These are phyloP conservation scores for Lizonia empirigonia DNA, from an alignment of 2,329 filamentous ascomycete genomes.

Conservation along the genomic window DNA sequence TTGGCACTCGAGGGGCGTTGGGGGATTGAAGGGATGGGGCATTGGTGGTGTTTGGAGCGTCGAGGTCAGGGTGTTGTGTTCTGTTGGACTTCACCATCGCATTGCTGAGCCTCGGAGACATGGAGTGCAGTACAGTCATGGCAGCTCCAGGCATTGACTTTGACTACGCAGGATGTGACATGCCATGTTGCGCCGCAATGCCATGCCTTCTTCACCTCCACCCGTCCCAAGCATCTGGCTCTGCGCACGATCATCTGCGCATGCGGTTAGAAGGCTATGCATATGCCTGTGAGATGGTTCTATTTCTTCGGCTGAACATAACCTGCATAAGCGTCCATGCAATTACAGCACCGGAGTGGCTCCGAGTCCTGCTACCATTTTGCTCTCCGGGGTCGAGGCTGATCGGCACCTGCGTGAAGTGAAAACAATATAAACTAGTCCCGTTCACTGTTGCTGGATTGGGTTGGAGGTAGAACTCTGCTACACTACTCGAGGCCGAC, in stretches of 20 bases:
- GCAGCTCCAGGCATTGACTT: not conserved
- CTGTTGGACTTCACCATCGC: too few species aligned
- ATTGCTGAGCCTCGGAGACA: too few species aligned
- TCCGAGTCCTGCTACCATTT: slow-evolving; percentile 2
- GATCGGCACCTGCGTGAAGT: slow-evolving; percentile 6
- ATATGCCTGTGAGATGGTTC: not conserved
- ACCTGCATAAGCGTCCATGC: slow-evolving; percentile 15
- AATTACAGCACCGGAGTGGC: not conserved
- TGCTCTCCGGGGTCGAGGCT: not conserved
- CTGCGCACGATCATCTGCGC: not conserved
- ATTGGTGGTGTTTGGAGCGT: too few species aligned
- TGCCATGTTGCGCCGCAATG: not conserved
- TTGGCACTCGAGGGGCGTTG: not conserved
- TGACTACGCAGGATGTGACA: not conserved
- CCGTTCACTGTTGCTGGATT: slow-evolving; percentile 2
- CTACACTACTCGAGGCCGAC: too few species aligned
- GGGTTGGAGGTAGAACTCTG: not conserved
- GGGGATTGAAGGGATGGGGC: too few species aligned
- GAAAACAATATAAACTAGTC: slow-evolving; percentile 1
- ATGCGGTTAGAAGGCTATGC: not conserved
- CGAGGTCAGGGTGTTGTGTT: too few species aligned
- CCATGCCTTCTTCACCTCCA: not conserved
- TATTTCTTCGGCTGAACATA: not conserved
- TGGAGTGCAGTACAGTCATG: not conserved
- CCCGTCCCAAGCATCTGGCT: not conserved